These are phyloP conservation scores for Ormosia semicastrata DNA, from an alignment of 306 rosid species.

Conservation along the genomic window DNA sequence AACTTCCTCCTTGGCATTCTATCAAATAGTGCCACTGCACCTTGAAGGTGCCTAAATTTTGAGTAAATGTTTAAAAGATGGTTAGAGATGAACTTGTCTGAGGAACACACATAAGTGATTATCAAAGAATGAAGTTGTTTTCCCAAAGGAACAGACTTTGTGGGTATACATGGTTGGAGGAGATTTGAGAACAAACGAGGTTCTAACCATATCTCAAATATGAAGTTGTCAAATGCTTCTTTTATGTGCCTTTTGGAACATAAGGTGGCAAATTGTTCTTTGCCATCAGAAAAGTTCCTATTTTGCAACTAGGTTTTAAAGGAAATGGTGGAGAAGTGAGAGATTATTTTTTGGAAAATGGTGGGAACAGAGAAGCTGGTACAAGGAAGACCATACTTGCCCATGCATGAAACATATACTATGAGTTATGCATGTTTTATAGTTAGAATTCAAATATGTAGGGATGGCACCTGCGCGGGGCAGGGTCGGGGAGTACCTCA, in stretches of 20 bases:
- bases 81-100: slow-evolving; percentile 72
- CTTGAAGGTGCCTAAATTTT: slow-evolving; percentile 52
- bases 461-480: too few relatives aligned
- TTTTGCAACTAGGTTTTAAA: slow-evolving; percentile 24
- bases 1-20: slow-evolving; percentile 54
- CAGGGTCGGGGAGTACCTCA: too few relatives aligned
- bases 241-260: slow-evolving; percentile 55
- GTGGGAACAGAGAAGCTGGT: slow-evolving; percentile 27
- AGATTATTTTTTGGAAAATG: slow-evolving; percentile 6
- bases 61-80: slow-evolving; percentile 80
- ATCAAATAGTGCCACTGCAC: slow-evolving; percentile 53
- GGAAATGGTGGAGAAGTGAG: slow-evolving; percentile 39
- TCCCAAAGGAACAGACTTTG: slow-evolving; percentile 48
- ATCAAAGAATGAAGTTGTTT: slow-evolving; percentile 76
- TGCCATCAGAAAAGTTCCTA: not conserved
- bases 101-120: slow-evolving; percentile 65
- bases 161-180: slow-evolving; percentile 62
- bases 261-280: slow-evolving; percentile 41
- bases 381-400: slow-evolving; percentile 34
- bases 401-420: slow-evolving; percentile 46
- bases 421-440: not conserved
- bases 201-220: slow-evolving; percentile 51
- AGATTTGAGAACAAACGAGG: slow-evolving; percentile 73
- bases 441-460: too few relatives aligned
- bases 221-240: slow-evolving; percentile 56